Conservation (phyloP, 331 rosid species). For the Saraca asoca region DNA sequence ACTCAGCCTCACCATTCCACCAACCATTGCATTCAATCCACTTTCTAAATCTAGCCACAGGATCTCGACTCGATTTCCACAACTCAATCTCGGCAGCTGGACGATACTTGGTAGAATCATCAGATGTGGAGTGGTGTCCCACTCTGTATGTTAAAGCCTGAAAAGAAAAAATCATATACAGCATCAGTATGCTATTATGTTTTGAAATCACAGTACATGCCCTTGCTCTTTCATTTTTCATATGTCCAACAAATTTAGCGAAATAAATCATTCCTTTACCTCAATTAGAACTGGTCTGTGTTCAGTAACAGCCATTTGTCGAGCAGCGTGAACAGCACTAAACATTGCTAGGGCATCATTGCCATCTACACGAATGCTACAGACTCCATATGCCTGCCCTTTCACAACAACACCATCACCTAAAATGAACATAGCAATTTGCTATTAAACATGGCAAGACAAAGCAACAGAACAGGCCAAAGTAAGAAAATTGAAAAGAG, state of each 20-base stretch:
- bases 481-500: slow-evolving; percentile 19
- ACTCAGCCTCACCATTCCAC: slow-evolving; percentile 71
- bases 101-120: slow-evolving; percentile 94
- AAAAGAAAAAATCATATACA: slow-evolving; percentile 24
- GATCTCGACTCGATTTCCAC: slow-evolving; percentile 74
- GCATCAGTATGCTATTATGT: slow-evolving; percentile 24
- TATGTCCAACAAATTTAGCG: slow-evolving; percentile 2
- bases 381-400: slow-evolving; percentile 83
- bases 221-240: slow-evolving; percentile 2
- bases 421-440: slow-evolving; percentile 38
- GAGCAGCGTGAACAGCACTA: slow-evolving; percentile 75
- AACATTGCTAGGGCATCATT: slow-evolving; percentile 87
- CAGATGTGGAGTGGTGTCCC: slow-evolving; percentile 96
- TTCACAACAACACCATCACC: slow-evolving; percentile 89
- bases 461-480: background rate
- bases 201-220: slow-evolving; percentile 15
- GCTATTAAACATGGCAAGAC: slow-evolving; percentile 21
- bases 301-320: slow-evolving; percentile 76
- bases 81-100: slow-evolving; percentile 68
- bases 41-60: slow-evolving; percentile 79
- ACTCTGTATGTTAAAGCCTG: slow-evolving; percentile 91
- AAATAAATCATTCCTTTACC: slow-evolving; percentile 47
- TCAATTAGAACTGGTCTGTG: slow-evolving; percentile 80
- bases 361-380: slow-evolving; percentile 89
- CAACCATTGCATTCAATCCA: slow-evolving; percentile 87